A percentile compares a stretch with the other conserved stretches of the same genome.
Evolutionary conservation across 371 early-diverging fungal genomes (phyloP).

Genomic region (Apophysomyces ossiformis): DNA sequence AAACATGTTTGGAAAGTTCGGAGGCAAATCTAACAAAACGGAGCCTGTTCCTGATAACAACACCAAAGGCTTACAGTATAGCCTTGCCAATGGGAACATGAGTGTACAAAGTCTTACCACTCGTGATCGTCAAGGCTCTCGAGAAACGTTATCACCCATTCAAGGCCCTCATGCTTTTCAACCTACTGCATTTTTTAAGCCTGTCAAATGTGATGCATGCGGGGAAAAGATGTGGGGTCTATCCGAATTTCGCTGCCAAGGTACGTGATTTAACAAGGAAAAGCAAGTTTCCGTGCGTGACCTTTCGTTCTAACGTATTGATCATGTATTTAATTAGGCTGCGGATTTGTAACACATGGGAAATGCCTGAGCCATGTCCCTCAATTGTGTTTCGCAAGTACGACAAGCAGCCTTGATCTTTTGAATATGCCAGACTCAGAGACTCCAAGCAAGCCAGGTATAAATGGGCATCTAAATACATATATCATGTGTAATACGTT

Average conservation of each 20-base stretch:
- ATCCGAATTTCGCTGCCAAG: slow-evolving; percentile 76
- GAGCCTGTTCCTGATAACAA: neutral
- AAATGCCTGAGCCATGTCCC: slow-evolving; percentile 18
- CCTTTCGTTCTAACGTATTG: too few relatives aligned
- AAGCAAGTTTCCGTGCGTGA: too few relatives aligned
- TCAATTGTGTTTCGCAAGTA: slow-evolving; percentile 12
- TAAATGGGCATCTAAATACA: neutral
- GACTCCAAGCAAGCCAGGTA: slow-evolving; percentile 3
- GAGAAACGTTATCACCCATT: slow-evolving; percentile 19
- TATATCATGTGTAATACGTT: neutral
- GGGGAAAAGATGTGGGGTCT: slow-evolving; percentile 87
- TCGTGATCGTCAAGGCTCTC: slow-evolving; percentile 16
- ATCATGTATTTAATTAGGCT: neutral
- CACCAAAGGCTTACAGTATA: slow-evolving; percentile 1
- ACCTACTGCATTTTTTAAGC: slow-evolving; percentile 64
- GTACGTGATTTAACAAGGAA: slow-evolving; percentile 23
- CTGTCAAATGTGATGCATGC: slow-evolving; percentile 83
- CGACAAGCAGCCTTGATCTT: slow-evolving; percentile 14
- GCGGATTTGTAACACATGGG: slow-evolving; percentile 11
- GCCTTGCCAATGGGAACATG: slow-evolving; percentile 2
- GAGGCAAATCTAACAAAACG: slow-evolving; percentile 25
- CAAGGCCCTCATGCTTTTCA: slow-evolving; percentile 67
- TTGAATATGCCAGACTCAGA: neutral
- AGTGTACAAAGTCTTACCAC: slow-evolving; percentile 13
- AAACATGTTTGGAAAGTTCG: slow-evolving; percentile 55